Evolutionary conservation across 371 early-diverging fungal species (phyloP), one percentile per base, ranked within the genome.

Genomic region (Choanephora cucurbitarum): DNA sequence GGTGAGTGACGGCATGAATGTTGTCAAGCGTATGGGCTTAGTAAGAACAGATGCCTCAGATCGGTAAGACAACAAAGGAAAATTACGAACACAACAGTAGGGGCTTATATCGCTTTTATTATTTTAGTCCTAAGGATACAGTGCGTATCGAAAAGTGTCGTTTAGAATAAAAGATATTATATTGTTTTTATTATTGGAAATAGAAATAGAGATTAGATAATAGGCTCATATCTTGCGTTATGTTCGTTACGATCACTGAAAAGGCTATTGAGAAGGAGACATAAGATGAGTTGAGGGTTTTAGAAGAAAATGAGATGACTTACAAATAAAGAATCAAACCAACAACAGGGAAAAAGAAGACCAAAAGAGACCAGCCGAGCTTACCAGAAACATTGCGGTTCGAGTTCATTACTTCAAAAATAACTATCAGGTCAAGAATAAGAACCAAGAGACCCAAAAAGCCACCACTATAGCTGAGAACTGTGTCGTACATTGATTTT

Each of bases 1-100:
- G 24, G 82, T 88, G 15, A 77, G 75, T 19, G 67, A 77, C 28
- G 90, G 90, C 1, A 83, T 89, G 76, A 82, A 80, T 45, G 78
- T 88, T 7, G 83, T 89, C 18, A 82, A 86, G 57, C 69, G 86
- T 57, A 81, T 89, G 84, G 88, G 90, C 9, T 62, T 83, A 18
- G 88, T 89, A 15, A 77, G 79, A n/a, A 84, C 84, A 2, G 86
- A 87, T 65, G 64, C 60, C 2, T 73, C 70, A 33, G 85, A 85
- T 41, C 52, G 66, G 66, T 66, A 66, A 46, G 41, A 55, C 8
- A 39, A 39, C 37, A 9, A 15, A 28, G 28, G 7, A 28, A 28
- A 7, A 28, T 7, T 5, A 28, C 28, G 7, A 28, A 28, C 28
- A 28, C 7, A 28, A 7, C 28, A 5, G 7, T 7, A 28, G 28